phyloP scores from a whole-genome alignment of 305 asterid species.

The Fraxinus paxiana region DNA sequence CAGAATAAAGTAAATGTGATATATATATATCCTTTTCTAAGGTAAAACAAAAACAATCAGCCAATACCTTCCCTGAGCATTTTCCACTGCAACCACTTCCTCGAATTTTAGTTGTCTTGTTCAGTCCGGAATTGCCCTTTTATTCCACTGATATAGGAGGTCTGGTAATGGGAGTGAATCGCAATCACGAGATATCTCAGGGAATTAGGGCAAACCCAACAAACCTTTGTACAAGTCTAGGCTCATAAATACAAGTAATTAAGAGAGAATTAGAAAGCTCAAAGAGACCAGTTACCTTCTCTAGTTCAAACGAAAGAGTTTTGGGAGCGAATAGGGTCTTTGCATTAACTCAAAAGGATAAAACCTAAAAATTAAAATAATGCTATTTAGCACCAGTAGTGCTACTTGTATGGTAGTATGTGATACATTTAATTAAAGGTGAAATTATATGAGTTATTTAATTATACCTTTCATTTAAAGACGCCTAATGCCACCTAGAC shows the following conservation, averaged over 20 bases:
- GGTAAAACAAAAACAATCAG: background rate
- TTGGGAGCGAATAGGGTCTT: background rate
- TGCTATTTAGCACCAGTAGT: too few species aligned
- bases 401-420: too few species aligned
- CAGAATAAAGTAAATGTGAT: background rate
- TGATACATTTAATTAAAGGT: too few species aligned
- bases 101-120: background rate
- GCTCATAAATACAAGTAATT: background rate
- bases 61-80: background rate
- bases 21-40: background rate
- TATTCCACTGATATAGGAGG: background rate
- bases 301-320: background rate
- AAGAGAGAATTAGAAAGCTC: background rate
- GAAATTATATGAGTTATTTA: too few species aligned
- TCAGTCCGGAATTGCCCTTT: background rate
- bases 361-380: background rate
- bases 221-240: background rate
- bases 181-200: background rate
- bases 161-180: background rate
- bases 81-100: background rate
- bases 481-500: too few species aligned
- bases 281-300: background rate
- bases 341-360: background rate
- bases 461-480: too few species aligned
- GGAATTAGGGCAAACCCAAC: background rate